These are phyloP conservation scores for Trichoderma sp. DNA, from an alignment of 2,329 filamentous ascomycete genomes.

Conservation along the genomic window DNA sequence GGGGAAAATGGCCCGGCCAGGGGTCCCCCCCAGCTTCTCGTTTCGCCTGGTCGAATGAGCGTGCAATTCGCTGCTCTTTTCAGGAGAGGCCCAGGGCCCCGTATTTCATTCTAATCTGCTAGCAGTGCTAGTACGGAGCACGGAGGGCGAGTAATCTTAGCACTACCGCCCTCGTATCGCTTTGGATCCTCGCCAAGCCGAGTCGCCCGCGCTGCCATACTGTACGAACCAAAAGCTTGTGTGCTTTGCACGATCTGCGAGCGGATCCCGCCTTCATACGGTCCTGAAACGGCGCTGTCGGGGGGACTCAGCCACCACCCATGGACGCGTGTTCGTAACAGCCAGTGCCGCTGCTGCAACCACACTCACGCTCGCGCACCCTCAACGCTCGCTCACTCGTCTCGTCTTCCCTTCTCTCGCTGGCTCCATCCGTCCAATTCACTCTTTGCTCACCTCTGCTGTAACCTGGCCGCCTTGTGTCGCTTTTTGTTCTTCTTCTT, in stretches of 20 bases:
- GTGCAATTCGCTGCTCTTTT: slow-evolving; percentile 22
- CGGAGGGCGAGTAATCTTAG: slow-evolving; percentile 5
- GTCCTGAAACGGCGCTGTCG: slow-evolving; percentile 24
- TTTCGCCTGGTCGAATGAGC: slow-evolving; percentile 25
- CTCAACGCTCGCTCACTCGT: background rate
- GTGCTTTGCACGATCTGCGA: slow-evolving; percentile 20
- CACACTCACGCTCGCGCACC: background rate
- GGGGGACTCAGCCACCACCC: slow-evolving; percentile 25
- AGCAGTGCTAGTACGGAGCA: slow-evolving; percentile 12
- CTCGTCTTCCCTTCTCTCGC: background rate
- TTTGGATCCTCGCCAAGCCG: slow-evolving; percentile 1
- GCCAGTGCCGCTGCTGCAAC: background rate
- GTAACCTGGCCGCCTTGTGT: background rate
- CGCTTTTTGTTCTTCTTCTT: slow-evolving; percentile 4
- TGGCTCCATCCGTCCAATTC: slow-evolving; percentile 8
- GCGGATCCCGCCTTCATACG: slow-evolving; percentile 24
- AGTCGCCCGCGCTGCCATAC: background rate
- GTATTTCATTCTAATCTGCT: slow-evolving; percentile 25
- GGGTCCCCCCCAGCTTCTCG: slow-evolving; percentile 17
- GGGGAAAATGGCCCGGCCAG: slow-evolving; percentile 7
- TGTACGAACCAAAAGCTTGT: background rate
- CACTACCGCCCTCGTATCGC: slow-evolving; percentile 17
- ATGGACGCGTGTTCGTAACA: slow-evolving; percentile 23
- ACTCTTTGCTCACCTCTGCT: slow-evolving; percentile 1
- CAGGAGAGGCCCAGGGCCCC: slow-evolving; percentile 23